Evolutionary conservation across 306 rosid genomes (phyloP), one percentile per base, ranked within the genome.

Genomic region (Trichosanthes cucumerina): DNA sequence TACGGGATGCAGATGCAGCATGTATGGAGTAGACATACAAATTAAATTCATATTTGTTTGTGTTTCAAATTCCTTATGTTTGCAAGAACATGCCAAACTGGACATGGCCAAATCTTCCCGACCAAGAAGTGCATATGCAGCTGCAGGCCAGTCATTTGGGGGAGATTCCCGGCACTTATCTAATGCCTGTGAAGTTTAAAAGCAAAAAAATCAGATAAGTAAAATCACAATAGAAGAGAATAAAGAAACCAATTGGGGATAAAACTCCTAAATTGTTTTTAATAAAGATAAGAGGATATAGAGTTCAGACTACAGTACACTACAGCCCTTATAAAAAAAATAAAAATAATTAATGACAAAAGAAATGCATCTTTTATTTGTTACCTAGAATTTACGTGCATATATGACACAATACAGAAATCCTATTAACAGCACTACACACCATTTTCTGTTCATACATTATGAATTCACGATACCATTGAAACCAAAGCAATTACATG

Each of bases 71-170:
- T 90, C 97, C 81, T 86, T 89, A 69, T 87, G 85, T 76, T 92
- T 94, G 93, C 89, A 80, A 36, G 88, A 90, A 18, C 86, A 83
- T 54, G 89, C 91, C 84, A 89, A 81, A 79, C 86, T 84, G 86
- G 97, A 92, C 97, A 90, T 88, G 81, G 98, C 98, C 88, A 92
- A 89, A 89, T 94, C 98, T 88, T 94, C 97, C 76, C 96, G 90
- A 43, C 97, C 98, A 83, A 94, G 98, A 85, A 92, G 96, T 58
- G 92, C 88, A 85, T 92, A 94, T 49, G 98, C 98, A 88, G 97
- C 86, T 70, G 96, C 93, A 80, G 98, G 97, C 98, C 98, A 92
- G 85, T 91, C 92, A 70, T 81, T 84, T 52, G 97, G 96, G 86
- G 98, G 97, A 81, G 91, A 92, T 86, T 94, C 98, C 88, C 98